These are phyloP conservation scores for Cornus kousa DNA, from an alignment of 148 eudicot species.

Conservation along the genomic window DNA sequence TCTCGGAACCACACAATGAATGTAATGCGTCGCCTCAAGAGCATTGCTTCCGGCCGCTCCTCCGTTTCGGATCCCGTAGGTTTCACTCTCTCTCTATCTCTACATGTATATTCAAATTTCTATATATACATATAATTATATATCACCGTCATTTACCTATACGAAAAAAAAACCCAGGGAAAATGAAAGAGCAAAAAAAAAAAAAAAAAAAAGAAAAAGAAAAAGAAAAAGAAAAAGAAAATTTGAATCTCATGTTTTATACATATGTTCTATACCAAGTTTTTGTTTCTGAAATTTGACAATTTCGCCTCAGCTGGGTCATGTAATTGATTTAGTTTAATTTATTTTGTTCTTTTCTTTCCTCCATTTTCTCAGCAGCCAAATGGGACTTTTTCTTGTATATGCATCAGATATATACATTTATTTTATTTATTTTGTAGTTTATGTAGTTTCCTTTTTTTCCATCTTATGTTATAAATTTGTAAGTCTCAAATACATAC, in stretches of 20 bases:
- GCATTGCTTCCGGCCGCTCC: conserved; percentile 78
- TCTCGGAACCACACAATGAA: conserved; percentile 40
- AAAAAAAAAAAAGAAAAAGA: neutral
- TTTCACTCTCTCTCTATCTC: conserved; percentile 6
- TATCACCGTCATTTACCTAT: neutral
- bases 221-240: no score
- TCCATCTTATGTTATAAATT: no score
- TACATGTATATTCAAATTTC: neutral
- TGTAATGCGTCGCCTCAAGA: conserved; percentile 87
- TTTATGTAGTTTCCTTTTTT: no score
- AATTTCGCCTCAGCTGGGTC: neutral
- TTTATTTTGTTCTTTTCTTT: neutral
- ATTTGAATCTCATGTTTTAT: neutral
- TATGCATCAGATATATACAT: neutral
- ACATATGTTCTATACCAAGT: neutral
- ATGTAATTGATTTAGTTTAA: neutral
- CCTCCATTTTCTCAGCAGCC: neutral
- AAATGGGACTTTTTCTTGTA: neutral
- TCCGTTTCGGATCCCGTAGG: conserved; percentile 83
- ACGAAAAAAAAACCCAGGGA: neutral
- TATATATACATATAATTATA: neutral
- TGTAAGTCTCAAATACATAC: no score
- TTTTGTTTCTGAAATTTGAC: neutral
- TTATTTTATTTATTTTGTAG: no score
- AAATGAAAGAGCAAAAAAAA: neutral